Evolutionary conservation across 345 rosid genomes (phyloP).

Genomic region (Boechera stricta): DNA sequence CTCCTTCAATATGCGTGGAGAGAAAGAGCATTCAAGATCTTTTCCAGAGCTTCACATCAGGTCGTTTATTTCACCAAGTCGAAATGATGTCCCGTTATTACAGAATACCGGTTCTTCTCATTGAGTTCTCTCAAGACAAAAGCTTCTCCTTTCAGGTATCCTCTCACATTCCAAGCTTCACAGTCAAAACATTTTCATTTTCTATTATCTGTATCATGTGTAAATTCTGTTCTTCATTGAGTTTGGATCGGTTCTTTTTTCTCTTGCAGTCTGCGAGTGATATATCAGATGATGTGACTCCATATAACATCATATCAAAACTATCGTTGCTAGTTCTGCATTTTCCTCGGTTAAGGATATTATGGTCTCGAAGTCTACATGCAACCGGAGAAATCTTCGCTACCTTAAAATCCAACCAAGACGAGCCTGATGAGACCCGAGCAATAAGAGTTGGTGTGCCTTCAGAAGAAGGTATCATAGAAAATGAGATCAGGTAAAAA

Average conservation of each 20-base stretch:
- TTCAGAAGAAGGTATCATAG: conserved; percentile 87
- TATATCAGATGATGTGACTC: conserved; percentile 95
- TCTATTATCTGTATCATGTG: not conserved
- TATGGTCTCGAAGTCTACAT: conserved; percentile 97
- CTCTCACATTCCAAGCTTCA: not conserved
- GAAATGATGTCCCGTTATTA: conserved; percentile 93
- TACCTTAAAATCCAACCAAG: conserved; percentile 86
- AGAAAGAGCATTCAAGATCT: conserved; percentile 98
- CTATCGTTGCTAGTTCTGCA: conserved; percentile 86
- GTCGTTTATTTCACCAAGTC: conserved; percentile 92
- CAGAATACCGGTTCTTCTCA: conserved; percentile 92
- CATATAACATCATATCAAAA: conserved; percentile 88
- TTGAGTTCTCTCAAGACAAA: conserved; percentile 97
- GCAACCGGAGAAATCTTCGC: conserved; percentile 96
- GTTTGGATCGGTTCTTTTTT: conserved; percentile 1
- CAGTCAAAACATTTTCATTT: not conserved
- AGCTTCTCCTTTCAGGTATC: conserved; percentile 97
- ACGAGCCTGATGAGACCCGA: conserved; percentile 83
- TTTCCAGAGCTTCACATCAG: conserved; percentile 89
- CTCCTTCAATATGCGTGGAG: conserved; percentile 88
- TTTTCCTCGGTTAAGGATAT: conserved; percentile 85
- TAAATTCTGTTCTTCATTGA: not conserved
- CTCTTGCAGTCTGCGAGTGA: conserved; percentile 85
- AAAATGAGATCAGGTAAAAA: conserved; percentile 81
- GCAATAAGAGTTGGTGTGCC: conserved; percentile 95